phyloP scores from a whole-genome alignment of 2,329 filamentous ascomycete species.

The Epichloe sp. region DNA sequence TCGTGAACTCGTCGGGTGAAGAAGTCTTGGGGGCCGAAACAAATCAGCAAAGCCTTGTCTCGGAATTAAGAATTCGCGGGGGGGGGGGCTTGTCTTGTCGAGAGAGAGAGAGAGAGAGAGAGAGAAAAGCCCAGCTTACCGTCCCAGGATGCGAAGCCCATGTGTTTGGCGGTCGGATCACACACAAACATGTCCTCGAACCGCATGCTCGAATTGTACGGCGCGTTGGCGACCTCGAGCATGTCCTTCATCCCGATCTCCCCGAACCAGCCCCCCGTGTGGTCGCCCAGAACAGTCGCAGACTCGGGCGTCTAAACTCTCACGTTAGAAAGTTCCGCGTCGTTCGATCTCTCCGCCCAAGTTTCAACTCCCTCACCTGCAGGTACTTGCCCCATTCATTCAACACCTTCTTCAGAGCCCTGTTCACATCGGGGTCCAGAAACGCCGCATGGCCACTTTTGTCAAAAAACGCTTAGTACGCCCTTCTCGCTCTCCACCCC shows the following conservation, averaged over 20 bases:
- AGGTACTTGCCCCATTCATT: constrained; percentile 45
- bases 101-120: no score
- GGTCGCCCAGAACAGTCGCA: constrained; percentile 32
- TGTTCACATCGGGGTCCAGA: constrained; percentile 40
- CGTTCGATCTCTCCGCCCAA: not conserved
- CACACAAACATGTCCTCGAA: constrained; percentile 51
- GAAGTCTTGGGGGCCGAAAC: constrained; percentile 32
- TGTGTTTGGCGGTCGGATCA: constrained; percentile 37
- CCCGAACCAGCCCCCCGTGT: constrained; percentile 43
- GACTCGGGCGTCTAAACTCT: constrained; percentile 36
- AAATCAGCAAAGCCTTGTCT: not conserved
- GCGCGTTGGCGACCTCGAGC: constrained; percentile 37
- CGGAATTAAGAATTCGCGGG: no score
- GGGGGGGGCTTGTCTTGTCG: no score
- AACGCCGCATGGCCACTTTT: constrained; percentile 38
- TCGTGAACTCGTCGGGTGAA: constrained; percentile 48
- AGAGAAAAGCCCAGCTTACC: constrained; percentile 18
- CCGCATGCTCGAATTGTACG: constrained; percentile 25
- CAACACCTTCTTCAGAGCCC: constrained; percentile 38
- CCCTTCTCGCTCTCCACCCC: not conserved
- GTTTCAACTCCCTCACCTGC: constrained; percentile 20
- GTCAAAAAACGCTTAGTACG: not conserved
- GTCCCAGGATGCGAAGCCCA: constrained; percentile 57
- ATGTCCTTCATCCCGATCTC: constrained; percentile 32
- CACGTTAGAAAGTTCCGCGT: not conserved